Evolutionary conservation across 371 early-diverging fungal genomes (phyloP).

Genomic region (Actinomortierella ambigua): DNA sequence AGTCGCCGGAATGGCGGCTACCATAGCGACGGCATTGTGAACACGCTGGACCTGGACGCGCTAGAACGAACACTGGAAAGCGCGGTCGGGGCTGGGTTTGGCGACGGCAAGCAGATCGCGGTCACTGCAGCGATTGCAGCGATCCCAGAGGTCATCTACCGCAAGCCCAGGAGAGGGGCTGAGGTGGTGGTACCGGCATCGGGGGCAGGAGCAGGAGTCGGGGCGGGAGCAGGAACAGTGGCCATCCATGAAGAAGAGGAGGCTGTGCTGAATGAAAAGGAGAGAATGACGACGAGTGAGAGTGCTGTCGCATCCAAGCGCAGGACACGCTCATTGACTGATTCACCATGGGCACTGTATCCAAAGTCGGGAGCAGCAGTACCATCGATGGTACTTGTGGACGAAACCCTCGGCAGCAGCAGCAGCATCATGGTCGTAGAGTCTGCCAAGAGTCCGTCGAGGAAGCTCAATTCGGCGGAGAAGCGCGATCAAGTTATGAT

Average conservation of each 20-base stretch:
- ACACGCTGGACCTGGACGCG: constrained; percentile 25
- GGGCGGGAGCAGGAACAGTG: not conserved
- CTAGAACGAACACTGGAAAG: constrained; percentile 12
- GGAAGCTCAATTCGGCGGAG: no score
- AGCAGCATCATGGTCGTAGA: no score
- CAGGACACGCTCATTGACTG: no score
- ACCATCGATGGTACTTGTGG: no score
- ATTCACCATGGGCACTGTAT: no score
- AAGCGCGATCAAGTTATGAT: no score
- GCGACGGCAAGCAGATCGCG: constrained; percentile 10
- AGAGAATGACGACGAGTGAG: no score
- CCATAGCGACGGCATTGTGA: constrained; percentile 26
- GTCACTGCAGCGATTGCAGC: constrained; percentile 31
- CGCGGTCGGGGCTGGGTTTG: constrained; percentile 16
- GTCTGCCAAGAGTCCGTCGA: no score
- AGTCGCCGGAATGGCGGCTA: constrained; percentile 45
- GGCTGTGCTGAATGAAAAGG: not conserved
- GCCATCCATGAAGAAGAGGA: not conserved
- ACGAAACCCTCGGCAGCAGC: no score
- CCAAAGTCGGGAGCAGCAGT: no score
- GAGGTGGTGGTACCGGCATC: not conserved
- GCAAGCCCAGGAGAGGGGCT: constrained; percentile 8
- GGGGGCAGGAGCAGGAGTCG: no score
- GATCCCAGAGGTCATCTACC: constrained; percentile 32
- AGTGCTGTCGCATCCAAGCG: no score